phyloP scores from a whole-genome alignment of 2,329 filamentous ascomycete species.

The Hypoxylon rubiginosum region DNA sequence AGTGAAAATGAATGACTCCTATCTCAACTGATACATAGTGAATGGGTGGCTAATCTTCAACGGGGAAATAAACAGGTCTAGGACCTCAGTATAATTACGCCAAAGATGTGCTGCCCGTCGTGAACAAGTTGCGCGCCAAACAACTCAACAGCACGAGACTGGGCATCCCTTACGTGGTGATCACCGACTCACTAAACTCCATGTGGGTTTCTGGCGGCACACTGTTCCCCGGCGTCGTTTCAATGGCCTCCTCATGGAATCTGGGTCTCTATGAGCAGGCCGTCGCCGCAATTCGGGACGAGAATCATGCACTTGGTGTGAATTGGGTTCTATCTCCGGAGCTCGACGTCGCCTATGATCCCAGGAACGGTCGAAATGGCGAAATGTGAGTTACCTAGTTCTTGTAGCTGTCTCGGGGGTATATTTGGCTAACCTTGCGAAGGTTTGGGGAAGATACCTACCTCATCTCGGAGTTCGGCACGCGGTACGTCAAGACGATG shows the following conservation, averaged over 20 bases:
- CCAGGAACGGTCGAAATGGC: slow-evolving; percentile 48
- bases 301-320: slow-evolving; percentile 51
- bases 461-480: slow-evolving; percentile 51
- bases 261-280: slow-evolving; percentile 49
- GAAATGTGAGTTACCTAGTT: slow-evolving; percentile 36
- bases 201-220: slow-evolving; percentile 51
- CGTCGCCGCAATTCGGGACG: slow-evolving; percentile 49
- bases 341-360: slow-evolving; percentile 52
- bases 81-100: slow-evolving; percentile 50
- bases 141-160: slow-evolving; percentile 40
- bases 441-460: slow-evolving; percentile 54
- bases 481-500: slow-evolving; percentile 54
- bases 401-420: background rate
- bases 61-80: slow-evolving; percentile 38
- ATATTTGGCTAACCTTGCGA: background rate
- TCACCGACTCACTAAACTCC: slow-evolving; percentile 51
- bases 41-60: background rate
- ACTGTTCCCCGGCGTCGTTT: slow-evolving; percentile 51
- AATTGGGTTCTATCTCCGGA: slow-evolving; percentile 54
- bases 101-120: slow-evolving; percentile 46
- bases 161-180: slow-evolving; percentile 46
- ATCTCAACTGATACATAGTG: no score
- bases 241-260: slow-evolving; percentile 51
- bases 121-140: slow-evolving; percentile 44
- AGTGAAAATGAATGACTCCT: background rate